Conservation (phyloP, 495 filamentous ascomycete species). For the Terfezia claveryi region DNA sequence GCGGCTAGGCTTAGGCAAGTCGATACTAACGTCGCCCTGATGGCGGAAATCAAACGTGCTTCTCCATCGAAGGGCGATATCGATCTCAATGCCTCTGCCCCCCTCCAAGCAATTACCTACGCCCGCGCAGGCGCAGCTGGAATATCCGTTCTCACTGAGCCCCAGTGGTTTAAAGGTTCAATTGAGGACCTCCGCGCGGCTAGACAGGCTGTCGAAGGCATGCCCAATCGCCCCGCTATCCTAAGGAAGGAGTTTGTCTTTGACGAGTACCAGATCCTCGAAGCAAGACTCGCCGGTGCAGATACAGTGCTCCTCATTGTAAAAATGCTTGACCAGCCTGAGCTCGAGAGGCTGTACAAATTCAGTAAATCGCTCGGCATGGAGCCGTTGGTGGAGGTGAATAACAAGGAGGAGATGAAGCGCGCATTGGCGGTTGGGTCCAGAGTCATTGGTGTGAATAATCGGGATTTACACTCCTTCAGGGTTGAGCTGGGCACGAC, state of each 20-base stretch:
- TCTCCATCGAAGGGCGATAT: conserved; percentile 95
- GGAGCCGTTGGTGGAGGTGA: conserved; percentile 95
- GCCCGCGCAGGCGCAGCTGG: conserved; percentile 85
- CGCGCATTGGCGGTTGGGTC: conserved; percentile 67
- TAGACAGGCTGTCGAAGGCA: conserved; percentile 63
- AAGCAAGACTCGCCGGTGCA: conserved; percentile 78
- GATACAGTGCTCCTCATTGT: conserved; percentile 94
- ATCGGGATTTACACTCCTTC: conserved; percentile 84
- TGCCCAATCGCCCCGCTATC: conserved; percentile 78
- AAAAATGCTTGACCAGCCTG: conserved; percentile 71
- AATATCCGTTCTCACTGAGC: conserved; percentile 93
- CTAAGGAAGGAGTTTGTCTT: conserved; percentile 96
- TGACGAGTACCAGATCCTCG: conserved; percentile 93
- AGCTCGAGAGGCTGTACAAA: conserved; percentile 58
- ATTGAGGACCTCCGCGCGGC: conserved; percentile 84
- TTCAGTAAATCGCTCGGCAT: conserved; percentile 84
- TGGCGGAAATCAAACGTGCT: conserved; percentile 92
- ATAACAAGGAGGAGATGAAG: conserved; percentile 80
- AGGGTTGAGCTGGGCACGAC: conserved; percentile 93
- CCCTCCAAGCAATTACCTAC: conserved; percentile 75
- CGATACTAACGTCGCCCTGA: conserved; percentile 34
- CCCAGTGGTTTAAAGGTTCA: conserved; percentile 95
- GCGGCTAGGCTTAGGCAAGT: conserved; percentile 53
- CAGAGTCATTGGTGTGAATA: conserved; percentile 96
- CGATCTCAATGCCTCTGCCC: conserved; percentile 63